These are phyloP conservation scores for Corymbia maculata DNA, from an alignment of 345 rosid genomes.

Conservation along the genomic window DNA sequence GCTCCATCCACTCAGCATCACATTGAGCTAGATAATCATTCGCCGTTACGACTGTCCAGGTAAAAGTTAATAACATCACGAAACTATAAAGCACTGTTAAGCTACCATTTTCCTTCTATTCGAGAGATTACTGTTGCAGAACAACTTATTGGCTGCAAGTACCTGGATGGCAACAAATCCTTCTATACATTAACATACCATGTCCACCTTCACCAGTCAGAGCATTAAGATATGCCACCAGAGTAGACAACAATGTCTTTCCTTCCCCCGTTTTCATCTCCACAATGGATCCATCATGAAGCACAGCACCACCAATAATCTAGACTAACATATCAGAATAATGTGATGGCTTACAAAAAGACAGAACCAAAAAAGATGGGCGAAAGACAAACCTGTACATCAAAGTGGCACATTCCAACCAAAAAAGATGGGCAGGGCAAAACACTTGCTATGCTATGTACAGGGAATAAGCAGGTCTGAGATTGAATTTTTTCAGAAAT, in stretches of 20 bases:
- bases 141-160: background rate
- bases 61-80: slow-evolving; percentile 5
- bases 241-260: slow-evolving; percentile 90
- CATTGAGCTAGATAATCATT: slow-evolving; percentile 96
- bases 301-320: slow-evolving; percentile 97
- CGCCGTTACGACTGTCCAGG: slow-evolving; percentile 80
- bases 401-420: slow-evolving; percentile 99
- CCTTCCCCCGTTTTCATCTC: slow-evolving; percentile 99
- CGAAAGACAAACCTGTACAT: slow-evolving; percentile 65
- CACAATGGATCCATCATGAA: slow-evolving; percentile 93
- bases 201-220: slow-evolving; percentile 89
- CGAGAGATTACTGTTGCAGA: background rate
- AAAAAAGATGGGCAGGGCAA: too few relatives aligned
- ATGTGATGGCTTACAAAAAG: background rate
- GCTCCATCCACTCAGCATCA: slow-evolving; percentile 99
- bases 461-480: too few relatives aligned
- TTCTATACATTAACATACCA: slow-evolving; percentile 36
- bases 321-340: background rate
- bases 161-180: background rate
- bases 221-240: slow-evolving; percentile 94
- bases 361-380: background rate
- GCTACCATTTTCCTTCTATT: background rate
- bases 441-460: too few relatives aligned
- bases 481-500: too few relatives aligned
- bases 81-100: background rate